Evolutionary conservation across 257 asterid genomes (phyloP), one percentile per base, ranked within the genome.

Genomic region (Penstemon eatonii): DNA sequence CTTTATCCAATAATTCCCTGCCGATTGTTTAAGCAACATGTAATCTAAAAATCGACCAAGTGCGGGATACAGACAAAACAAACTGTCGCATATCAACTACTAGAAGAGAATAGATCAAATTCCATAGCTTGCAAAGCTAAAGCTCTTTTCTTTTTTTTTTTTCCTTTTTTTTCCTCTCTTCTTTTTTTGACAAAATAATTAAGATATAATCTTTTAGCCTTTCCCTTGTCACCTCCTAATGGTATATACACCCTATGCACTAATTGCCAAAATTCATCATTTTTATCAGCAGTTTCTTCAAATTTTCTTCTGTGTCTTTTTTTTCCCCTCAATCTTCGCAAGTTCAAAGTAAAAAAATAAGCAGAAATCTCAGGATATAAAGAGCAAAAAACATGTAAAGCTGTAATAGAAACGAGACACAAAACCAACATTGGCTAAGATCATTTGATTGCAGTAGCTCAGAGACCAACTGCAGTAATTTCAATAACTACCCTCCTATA

Each of bases 401-500:
- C 66, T 49, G 60, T 55, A 67, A 47, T 66, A 67, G 51, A 65
- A 68, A 77, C 55, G 37, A 66, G 62, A 68, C 61, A 66, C 43
- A 56, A 57, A 70, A 62, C 60, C 10, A 36, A 67, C 58, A 40
- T 57, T 11, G 36, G 38, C 50, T 54, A 59, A 10, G 51, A 49
- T 46, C 70, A 68, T 55, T 50, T 37, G 13, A 51, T 36, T 63
- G 59, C 71, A 69, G 65, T 51, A n/a, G 65, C 68, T 12, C 61
- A 41, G 12, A 67, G 36, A 57, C 69, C 15, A 72, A 54, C 47
- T 53, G 46, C 77, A 54, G 72, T 41, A 25, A 66, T 59, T 63
- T 58, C 53, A 51, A 60, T 19, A 56, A 63, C 72, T 78, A 86
- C 46, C 55, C 83, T 78, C 78, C 86, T 71, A 70, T 53, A 37